phyloP scores from a whole-genome alignment of 1,284 basidiomycete genomes.

The Trichosporon faecale region DNA sequence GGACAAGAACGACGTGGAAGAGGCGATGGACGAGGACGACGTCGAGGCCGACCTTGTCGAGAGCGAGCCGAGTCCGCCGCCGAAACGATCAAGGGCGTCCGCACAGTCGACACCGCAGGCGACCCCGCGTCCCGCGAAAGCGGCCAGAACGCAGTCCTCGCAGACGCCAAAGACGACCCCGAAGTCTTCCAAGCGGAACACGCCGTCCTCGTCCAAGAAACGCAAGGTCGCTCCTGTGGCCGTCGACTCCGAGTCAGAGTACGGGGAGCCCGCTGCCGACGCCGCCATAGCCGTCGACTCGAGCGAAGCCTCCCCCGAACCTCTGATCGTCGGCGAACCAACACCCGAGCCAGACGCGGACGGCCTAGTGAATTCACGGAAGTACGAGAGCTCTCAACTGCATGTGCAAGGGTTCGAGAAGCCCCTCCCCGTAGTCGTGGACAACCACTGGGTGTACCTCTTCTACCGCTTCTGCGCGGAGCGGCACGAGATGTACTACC shows the following conservation, averaged over 20 bases:
- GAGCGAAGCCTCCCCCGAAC: neutral
- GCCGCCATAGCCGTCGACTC: neutral
- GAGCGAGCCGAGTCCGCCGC: neutral
- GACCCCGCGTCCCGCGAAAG: neutral
- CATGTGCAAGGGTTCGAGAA: neutral
- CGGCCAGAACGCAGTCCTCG: neutral
- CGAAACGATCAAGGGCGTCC: neutral
- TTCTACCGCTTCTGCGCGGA: slow-evolving; percentile 42
- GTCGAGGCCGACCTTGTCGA: neutral
- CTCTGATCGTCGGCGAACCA: neutral
- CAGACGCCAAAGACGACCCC: neutral
- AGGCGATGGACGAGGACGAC: neutral
- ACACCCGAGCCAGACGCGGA: neutral
- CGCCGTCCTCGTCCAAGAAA: neutral
- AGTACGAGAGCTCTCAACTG: neutral
- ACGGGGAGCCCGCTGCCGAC: neutral
- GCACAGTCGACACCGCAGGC: neutral
- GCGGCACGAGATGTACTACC: slow-evolving; percentile 32
- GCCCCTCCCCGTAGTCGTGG: slow-evolving; percentile 9
- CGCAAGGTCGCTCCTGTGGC: neutral
- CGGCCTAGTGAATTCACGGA: neutral
- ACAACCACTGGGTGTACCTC: slow-evolving; percentile 32
- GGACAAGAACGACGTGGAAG: neutral
- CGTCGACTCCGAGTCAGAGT: neutral
- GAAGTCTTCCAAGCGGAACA: neutral